Evolutionary conservation across 305 asterid species (phyloP).

Genomic region (Fraxinus baroniana): DNA sequence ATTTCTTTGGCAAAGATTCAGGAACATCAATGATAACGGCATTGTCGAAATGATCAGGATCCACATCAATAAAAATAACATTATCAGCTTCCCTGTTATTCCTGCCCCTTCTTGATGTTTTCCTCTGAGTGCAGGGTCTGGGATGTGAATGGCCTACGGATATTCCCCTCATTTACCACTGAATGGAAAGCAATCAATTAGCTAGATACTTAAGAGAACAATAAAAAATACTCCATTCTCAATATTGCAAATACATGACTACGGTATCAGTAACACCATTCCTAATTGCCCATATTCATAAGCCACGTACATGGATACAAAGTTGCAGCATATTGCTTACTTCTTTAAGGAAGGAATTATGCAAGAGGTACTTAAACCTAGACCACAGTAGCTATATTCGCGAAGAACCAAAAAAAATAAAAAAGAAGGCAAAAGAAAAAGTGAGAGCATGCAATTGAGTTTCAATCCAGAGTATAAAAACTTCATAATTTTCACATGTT

Average conservation of each 20-base stretch:
- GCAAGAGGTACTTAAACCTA: not conserved
- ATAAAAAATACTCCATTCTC: not conserved
- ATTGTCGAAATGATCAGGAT: slow-evolving; percentile 43
- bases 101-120: slow-evolving; percentile 50
- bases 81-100: slow-evolving; percentile 40
- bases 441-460: not conserved
- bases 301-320: not conserved
- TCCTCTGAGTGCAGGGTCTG: slow-evolving; percentile 42
- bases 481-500: not conserved
- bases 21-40: slow-evolving; percentile 64
- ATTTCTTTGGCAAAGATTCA: slow-evolving; percentile 40
- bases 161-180: slow-evolving; percentile 53
- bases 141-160: slow-evolving; percentile 41
- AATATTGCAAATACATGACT: not conserved
- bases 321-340: not conserved
- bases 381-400: not conserved
- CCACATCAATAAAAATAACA: slow-evolving; percentile 63
- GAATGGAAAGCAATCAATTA: slow-evolving; percentile 13
- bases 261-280: not conserved
- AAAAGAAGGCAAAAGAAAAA: not conserved
- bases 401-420: not conserved
- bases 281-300: not conserved
- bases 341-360: not conserved
- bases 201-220: not conserved
- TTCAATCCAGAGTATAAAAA: not conserved